phyloP scores from a whole-genome alignment of 805 yeast genomes.

The Yamadazyma phyllophila region DNA sequence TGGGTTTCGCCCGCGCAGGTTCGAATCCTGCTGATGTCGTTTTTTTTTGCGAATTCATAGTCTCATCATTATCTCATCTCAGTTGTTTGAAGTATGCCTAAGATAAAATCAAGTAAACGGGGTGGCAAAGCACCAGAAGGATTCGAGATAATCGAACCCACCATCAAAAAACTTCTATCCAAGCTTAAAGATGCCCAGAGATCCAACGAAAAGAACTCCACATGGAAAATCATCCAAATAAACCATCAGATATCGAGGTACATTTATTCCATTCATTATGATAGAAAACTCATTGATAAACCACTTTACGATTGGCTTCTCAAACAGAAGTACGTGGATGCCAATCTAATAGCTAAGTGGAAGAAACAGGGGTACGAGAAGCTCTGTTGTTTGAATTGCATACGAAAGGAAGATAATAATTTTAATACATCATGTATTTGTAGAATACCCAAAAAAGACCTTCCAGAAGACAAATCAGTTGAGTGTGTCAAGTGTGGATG shows the following conservation, averaged over 20 bases:
- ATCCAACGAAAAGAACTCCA: conserved; percentile 48
- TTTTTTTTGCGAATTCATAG: conserved; percentile 17
- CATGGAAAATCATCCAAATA: conserved; percentile 71
- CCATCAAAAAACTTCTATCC: conserved; percentile 56
- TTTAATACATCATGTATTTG: conserved; percentile 78
- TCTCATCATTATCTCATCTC: neutral
- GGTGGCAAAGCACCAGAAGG: conserved; percentile 69
- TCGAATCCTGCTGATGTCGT: conserved; percentile 48
- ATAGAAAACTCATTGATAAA: conserved; percentile 61
- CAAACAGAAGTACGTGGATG: conserved; percentile 64
- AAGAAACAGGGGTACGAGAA: conserved; percentile 82
- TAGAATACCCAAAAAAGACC: conserved; percentile 68
- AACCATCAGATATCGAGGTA: conserved; percentile 76
- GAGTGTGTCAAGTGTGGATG: conserved; percentile 85
- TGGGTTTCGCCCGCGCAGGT: conserved; percentile 46
- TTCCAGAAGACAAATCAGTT: conserved; percentile 33
- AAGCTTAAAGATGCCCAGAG: conserved; percentile 52
- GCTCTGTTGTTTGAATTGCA: conserved; percentile 80
- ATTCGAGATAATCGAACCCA: conserved; percentile 64
- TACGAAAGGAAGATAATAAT: conserved; percentile 57
- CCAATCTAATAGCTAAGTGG: conserved; percentile 75
- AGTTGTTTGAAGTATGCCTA: conserved; percentile 39
- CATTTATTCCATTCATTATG: conserved; percentile 70
- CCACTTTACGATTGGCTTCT: conserved; percentile 74
- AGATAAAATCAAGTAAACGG: conserved; percentile 36